phyloP scores from a whole-genome alignment of 129 eudicot species.

The Centella asiatica region DNA sequence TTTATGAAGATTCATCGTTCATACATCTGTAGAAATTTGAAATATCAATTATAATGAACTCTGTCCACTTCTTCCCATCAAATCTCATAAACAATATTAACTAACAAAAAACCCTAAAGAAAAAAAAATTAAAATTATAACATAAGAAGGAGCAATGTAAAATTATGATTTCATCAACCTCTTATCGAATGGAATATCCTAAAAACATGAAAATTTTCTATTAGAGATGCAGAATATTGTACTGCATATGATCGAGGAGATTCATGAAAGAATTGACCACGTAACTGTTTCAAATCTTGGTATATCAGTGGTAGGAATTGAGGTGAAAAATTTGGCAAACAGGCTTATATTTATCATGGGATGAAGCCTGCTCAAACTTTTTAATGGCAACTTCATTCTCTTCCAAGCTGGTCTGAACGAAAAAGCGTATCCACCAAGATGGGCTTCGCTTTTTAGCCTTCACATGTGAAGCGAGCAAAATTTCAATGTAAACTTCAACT shows the following conservation, averaged over 20 bases:
- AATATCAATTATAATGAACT: too few species aligned
- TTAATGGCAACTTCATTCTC: slow-evolving; percentile 63
- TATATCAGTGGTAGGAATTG: slow-evolving; percentile 46
- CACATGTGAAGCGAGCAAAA: slow-evolving; percentile 12
- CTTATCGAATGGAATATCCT: slow-evolving; percentile 1
- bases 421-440: slow-evolving; percentile 78
- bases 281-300: background rate
- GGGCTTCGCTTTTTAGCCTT: slow-evolving; percentile 80
- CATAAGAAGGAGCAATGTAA: background rate
- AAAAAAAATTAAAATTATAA: too few species aligned
- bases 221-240: slow-evolving; percentile 19
- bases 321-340: slow-evolving; percentile 75
- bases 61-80: too few species aligned
- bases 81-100: too few species aligned
- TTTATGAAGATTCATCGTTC: too few species aligned
- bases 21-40: too few species aligned
- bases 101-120: too few species aligned
- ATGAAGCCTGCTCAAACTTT: slow-evolving; percentile 67
- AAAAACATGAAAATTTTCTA: slow-evolving; percentile 8
- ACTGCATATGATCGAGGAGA: slow-evolving; percentile 19
- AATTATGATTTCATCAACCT: too few species aligned
- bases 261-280: slow-evolving; percentile 5
- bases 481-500: slow-evolving; percentile 3
- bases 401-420: slow-evolving; percentile 61
- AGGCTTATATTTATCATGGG: slow-evolving; percentile 40